Base-by-base conservation (phyloP, 345 rosid species). In the Turnera subulata region DNA sequence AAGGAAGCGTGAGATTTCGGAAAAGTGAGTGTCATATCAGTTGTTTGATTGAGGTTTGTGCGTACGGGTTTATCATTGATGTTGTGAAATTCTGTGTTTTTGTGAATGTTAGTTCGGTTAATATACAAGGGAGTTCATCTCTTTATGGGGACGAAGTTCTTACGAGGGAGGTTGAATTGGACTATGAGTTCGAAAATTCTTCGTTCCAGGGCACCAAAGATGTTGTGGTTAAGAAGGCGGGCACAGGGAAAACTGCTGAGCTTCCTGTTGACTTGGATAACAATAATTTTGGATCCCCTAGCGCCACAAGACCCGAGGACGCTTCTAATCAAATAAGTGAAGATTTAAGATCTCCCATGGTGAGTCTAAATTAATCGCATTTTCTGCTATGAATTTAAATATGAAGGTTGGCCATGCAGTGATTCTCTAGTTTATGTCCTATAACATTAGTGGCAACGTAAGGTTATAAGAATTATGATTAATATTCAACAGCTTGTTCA, bases 1-100 rank as follows among this genome's bases (percentile, higher is more conserved):
- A 60, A 84, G 98, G 63, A 92, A 79, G 78, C 82, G 74, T 59
- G 96, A 86, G 75, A 69, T 89, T 65, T 76, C 82, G 7, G 79
- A 73, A 66, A 86, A 67, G 98, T 86, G 68, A 76, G 90, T 59
- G 35, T 4, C 35, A 29, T 29, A 32, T 23, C 40, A 16, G 51
- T 68, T 7, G 52, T 6, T 67, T 47, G 32, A 11, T 1, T 25
- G 19, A 42, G 45, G 16, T 42, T 48, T 18, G 14, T 62, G 13
- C 16, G 11, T 6, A 61, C 4, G 6, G 61, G 23, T 50, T 59
- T 56, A 5, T 12, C 42, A 14, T 46, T 57, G 42, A 13, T 29
- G 21, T 25, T 37, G 19, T 13, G 1, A 58, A 32, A 37, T 2
- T 11, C 51, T 63, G 35, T 22, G 4, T 46, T 35, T 53, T 22